These are phyloP conservation scores for Solanum lycopersicoides DNA, from an alignment of 257 asterid species.

Conservation along the genomic window DNA sequence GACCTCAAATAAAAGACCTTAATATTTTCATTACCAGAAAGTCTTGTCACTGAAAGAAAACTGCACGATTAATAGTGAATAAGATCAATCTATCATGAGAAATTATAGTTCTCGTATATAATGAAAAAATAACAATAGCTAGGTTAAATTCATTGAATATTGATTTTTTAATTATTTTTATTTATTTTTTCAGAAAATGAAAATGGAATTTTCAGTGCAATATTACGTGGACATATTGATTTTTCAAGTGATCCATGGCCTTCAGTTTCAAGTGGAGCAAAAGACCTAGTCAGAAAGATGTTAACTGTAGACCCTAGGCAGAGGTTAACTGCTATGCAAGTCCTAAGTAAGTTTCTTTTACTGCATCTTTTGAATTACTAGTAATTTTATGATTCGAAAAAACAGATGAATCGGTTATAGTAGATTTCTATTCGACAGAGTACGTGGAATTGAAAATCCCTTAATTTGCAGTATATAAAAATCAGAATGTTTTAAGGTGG, in stretches of 20 bases:
- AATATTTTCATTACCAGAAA: too few species aligned
- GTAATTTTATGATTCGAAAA: too few species aligned
- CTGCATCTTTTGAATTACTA: neutral
- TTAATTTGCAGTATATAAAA: too few species aligned
- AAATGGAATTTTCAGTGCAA: constrained; percentile 78
- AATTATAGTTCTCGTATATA: neutral
- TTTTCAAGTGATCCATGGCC: constrained; percentile 95
- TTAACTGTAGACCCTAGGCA: constrained; percentile 61
- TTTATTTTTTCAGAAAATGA: constrained; percentile 40
- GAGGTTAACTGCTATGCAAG: constrained; percentile 73
- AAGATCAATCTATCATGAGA: neutral
- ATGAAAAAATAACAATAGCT: neutral
- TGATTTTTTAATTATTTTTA: neutral
- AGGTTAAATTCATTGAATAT: neutral
- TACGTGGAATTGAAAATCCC: too few species aligned
- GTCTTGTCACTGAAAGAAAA: neutral
- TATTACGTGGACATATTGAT: constrained; percentile 64
- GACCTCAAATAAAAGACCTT: neutral
- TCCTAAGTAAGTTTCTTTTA: constrained; percentile 44
- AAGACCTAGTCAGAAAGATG: constrained; percentile 84
- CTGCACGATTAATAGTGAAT: neutral
- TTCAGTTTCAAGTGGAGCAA: constrained; percentile 68
- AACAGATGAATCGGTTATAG: too few species aligned
- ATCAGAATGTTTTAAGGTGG: too few species aligned
- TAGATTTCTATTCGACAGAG: too few species aligned